These are phyloP conservation scores for Lepidium africanum DNA, from an alignment of 345 rosid species.

Conservation along the genomic window DNA sequence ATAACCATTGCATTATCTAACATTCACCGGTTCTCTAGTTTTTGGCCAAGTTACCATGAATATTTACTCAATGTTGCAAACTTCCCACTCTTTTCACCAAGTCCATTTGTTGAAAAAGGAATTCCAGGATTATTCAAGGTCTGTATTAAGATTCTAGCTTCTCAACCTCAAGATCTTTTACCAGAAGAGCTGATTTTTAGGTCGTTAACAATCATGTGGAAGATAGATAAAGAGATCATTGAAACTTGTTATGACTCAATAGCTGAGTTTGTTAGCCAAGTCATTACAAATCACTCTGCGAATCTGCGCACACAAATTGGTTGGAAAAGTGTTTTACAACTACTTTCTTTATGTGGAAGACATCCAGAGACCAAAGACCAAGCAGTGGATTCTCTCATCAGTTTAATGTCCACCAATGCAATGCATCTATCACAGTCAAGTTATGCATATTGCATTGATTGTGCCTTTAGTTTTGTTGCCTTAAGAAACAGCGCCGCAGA, in stretches of 20 bases:
- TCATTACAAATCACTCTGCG: constrained; percentile 48
- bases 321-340: constrained; percentile 74
- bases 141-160: constrained; percentile 51
- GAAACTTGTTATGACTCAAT: constrained; percentile 58
- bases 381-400: constrained; percentile 62
- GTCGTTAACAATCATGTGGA: constrained; percentile 82
- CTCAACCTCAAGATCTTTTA: constrained; percentile 36
- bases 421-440: constrained; percentile 40
- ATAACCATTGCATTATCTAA: constrained; percentile 42
- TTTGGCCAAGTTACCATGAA: constrained; percentile 74
- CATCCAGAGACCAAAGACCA: constrained; percentile 65
- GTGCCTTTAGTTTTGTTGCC: constrained; percentile 73
- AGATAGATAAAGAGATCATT: constrained; percentile 75
- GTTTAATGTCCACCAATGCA: constrained; percentile 44
- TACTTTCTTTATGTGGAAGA: constrained; percentile 62
- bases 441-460: constrained; percentile 66
- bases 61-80: constrained; percentile 53
- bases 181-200: constrained; percentile 71
- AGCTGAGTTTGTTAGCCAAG: constrained; percentile 49
- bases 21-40: constrained; percentile 42
- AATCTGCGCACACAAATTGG: constrained; percentile 65
- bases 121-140: constrained; percentile 55
- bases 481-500: constrained; percentile 56
- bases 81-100: constrained; percentile 72
- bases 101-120: constrained; percentile 77